phyloP scores from a whole-genome alignment of 2,329 filamentous ascomycete genomes.

The Thermoascus crustaceus region DNA sequence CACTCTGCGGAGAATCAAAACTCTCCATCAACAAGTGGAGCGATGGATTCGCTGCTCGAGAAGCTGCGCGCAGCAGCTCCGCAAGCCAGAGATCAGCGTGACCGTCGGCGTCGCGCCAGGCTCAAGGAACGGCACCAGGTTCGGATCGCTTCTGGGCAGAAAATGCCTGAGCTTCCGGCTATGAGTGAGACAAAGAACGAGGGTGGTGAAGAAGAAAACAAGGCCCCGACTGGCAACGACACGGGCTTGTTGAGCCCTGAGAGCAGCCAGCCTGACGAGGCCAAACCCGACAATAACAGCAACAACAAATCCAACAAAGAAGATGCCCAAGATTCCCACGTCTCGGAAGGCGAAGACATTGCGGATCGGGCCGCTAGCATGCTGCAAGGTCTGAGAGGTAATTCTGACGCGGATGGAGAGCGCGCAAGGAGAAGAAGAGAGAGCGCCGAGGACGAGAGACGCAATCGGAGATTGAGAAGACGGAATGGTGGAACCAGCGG shows the following conservation, averaged over 20 bases:
- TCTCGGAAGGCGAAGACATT: conserved; percentile 59
- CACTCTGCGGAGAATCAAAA: conserved; percentile 42
- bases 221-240: conserved; percentile 26
- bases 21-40: conserved; percentile 69
- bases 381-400: conserved; percentile 71
- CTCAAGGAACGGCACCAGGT: conserved; percentile 88
- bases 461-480: conserved; percentile 57
- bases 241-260: conserved; percentile 45
- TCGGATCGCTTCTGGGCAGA: conserved; percentile 78
- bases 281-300: too few species aligned
- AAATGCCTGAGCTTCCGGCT: conserved; percentile 60
- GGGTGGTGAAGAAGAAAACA: conserved; percentile 35
- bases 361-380: conserved; percentile 76
- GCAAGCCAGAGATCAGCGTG: conserved; percentile 78
- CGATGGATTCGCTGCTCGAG: conserved; percentile 92
- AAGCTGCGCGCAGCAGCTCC: conserved; percentile 90
- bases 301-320: too few species aligned
- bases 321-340: conserved; percentile 26
- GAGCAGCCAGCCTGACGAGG: conserved; percentile 26
- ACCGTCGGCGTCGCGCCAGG: conserved; percentile 75
- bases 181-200: conserved; percentile 55
- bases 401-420: conserved; percentile 47
- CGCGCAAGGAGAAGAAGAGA: conserved; percentile 59
- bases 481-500: conserved; percentile 44
- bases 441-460: conserved; percentile 71